Evolutionary conservation across 1,139 yeast species (phyloP), one percentile per base, ranked within the genome.

Genomic region (Nakaseomyces sp.): DNA sequence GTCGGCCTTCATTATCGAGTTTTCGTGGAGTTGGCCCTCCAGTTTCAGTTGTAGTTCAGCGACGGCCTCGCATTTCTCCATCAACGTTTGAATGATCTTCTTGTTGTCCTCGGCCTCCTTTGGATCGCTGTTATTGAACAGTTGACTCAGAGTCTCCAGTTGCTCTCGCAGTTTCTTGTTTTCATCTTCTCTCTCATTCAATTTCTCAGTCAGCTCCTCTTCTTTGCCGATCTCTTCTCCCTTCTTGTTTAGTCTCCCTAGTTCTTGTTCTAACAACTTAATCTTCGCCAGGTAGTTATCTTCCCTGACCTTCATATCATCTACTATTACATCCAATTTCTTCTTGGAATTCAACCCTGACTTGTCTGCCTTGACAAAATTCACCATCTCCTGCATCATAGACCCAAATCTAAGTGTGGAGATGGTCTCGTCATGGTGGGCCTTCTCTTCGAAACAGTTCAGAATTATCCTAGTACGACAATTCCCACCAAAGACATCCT

Each of bases 401-500:
- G 79, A 72, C 3, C 95, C 96, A 63, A 88, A 86, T 43, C 95
- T 65, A 45, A 88, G 66, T 0, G 95, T 82, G 5, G 91, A 80
- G 12, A 86, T 51, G 0, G 95, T 85, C 58, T 87, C 95, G 16
- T 66, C 60, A 46, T 74, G 81, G 56, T 87, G 80, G 30, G 62
- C 57, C 1, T 71, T 61, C 0, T 84, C 73, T 0, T 91, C 86
- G 0, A 95, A 83, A 51, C 95, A 83, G 53, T 81, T 85, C 40
- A 88, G 73, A 30, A 88, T 80, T 42, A 88, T 69, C 1, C 87
- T 77, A 0, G 96, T 88, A 46, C 91, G 69, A 2, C 93, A 79
- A 60, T 88, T 87, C 1, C 96, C 96, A 3, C 95, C 95, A 20
- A 88, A 67, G 0, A 94, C 79, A 55, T 86, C 94, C 60, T 86